Evolutionary conservation across 179 eudicot genomes (phyloP), one percentile per base, ranked within the genome.

Genomic region (Vitellaria paradoxa): DNA sequence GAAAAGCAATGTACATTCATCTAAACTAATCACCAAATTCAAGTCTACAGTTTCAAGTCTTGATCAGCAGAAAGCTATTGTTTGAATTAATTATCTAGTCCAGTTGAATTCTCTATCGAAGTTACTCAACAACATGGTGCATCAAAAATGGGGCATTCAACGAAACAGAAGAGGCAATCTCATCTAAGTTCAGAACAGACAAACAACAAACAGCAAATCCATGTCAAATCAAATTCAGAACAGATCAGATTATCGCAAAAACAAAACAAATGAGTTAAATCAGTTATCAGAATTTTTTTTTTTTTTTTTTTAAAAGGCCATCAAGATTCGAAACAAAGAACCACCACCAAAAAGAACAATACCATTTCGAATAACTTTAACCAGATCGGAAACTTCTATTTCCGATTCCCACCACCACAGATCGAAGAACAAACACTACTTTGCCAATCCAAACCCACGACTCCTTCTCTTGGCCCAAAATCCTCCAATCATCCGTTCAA

Each of bases 321-420:
- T n/a, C 40, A 65, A 62, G 13, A 17, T 23, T 3, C 6, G 40
- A 65, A 65, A 30, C 37, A 63, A 68, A 2, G 9, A 40, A 65
- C 6, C 1, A 47, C 9, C 5, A 65, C 71, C 47, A 70, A 45
- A 5, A 71, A 46, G 18, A 7, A 17, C 55, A 71, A 6, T 80
- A 83, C 86, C 86, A 83, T 83, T 7, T 45, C 24, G 60, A 74
- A 11, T n/a, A 37, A 65, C 78, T 80, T 70, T 53, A 77, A 72
- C 57, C 80, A 49, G 80, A 81, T 81, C 84, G 76, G 78, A 76
- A 75, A 65, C 70, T 21, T 64, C 7, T 17, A 61, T 72, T 76
- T 76, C 72, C 52, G 70, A 65, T 65, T 65, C 78, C 17, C 52
- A 37, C 52, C 53, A 50, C 20, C 71, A 50, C 71, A 21, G 68